Conservation (phyloP, 306 rosid genomes). For the Neltuma alba region DNA sequence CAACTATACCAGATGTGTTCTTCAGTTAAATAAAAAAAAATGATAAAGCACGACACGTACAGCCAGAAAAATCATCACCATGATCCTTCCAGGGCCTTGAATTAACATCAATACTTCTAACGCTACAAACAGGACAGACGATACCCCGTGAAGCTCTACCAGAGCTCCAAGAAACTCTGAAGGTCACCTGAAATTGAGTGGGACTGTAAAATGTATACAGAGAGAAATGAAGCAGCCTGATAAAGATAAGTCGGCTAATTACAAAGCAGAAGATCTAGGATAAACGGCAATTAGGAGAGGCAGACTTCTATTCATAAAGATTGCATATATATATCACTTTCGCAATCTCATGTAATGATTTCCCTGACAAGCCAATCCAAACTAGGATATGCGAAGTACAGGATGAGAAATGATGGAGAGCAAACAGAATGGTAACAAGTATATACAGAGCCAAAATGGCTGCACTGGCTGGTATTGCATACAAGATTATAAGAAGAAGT, state of each 20-base stretch:
- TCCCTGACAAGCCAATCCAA: conserved; percentile 98
- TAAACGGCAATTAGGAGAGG: conserved; percentile 32
- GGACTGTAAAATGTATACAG: conserved; percentile 7
- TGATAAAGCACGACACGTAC: conserved; percentile 27
- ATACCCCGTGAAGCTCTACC: conserved; percentile 35
- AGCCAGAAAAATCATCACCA: conserved; percentile 28
- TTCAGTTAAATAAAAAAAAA: not conserved
- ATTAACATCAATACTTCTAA: conserved; percentile 21
- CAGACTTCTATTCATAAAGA: conserved; percentile 42
- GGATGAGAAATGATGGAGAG: conserved; percentile 82
- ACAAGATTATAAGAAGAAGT: conserved; percentile 77
- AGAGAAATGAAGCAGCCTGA: conserved; percentile 34
- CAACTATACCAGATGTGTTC: conserved; percentile 10
- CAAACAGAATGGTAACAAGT: conserved; percentile 81
- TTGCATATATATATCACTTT: conserved; percentile 23
- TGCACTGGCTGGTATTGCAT: conserved; percentile 96
- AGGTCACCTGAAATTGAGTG: conserved; percentile 15
- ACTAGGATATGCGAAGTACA: conserved; percentile 96
- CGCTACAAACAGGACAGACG: conserved; percentile 23
- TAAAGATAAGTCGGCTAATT: conserved; percentile 42
- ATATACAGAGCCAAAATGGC: conserved; percentile 81
- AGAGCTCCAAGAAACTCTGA: conserved; percentile 28
- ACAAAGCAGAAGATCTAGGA: conserved; percentile 33
- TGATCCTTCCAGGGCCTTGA: conserved; percentile 22
- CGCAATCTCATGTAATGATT: conserved; percentile 61